Evolutionary conservation across 108 stramenopile genomes (phyloP).

Genomic region (Nitzschia palea): DNA sequence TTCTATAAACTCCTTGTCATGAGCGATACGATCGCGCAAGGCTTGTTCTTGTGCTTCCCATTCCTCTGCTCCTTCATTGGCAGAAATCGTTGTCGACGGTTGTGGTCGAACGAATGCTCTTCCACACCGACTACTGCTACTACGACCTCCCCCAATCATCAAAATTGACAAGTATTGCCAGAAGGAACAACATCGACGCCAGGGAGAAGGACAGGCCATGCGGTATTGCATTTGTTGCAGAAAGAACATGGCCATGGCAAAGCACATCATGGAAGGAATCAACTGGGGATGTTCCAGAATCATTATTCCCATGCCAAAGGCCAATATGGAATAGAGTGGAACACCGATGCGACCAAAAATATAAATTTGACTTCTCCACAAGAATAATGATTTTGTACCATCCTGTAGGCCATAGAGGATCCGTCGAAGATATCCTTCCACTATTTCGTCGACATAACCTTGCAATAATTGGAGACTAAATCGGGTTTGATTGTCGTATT

Average conservation of each 20-base stretch:
- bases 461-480: constrained; percentile 27
- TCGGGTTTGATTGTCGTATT: constrained; percentile 40
- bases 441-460: constrained; percentile 42
- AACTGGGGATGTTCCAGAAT: constrained; percentile 18
- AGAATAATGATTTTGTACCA: constrained; percentile 21
- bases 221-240: constrained; percentile 11
- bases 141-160: neutral
- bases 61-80: constrained; percentile 26
- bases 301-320: constrained; percentile 2
- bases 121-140: too few species aligned
- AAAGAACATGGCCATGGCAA: constrained; percentile 11
- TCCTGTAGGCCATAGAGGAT: constrained; percentile 18
- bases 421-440: constrained; percentile 25
- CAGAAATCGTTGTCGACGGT: constrained; percentile 8
- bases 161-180: constrained; percentile 8
- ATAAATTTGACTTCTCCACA: constrained; percentile 20
- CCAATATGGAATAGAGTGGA: constrained; percentile 21
- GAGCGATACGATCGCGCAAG: constrained; percentile 3
- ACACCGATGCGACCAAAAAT: constrained; percentile 7
- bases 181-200: constrained; percentile 17
- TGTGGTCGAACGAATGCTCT: too few species aligned
- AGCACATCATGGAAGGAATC: constrained; percentile 6
- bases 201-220: constrained; percentile 7
- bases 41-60: neutral
- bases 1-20: constrained; percentile 15